Percentiles rank a stretch among this genome's conserved stretches.
phyloP scores from a whole-genome alignment of 352 stramenopile species.

The Thraustochytrium sp. region DNA sequence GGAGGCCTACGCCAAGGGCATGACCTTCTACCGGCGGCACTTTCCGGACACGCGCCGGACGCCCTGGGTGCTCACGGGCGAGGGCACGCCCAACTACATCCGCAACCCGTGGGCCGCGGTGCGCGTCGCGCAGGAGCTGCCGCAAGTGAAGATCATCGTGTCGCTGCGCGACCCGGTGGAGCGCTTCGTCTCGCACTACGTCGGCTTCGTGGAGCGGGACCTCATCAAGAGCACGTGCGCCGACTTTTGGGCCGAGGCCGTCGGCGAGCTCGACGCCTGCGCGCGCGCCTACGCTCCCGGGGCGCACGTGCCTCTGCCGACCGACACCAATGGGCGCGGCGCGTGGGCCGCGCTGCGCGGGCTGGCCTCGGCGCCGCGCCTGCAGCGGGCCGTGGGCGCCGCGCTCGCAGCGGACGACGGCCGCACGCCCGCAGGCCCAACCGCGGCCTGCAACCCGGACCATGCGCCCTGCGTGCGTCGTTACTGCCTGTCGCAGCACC shows the following conservation, averaged over 20 bases:
- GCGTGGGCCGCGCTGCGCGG: neutral
- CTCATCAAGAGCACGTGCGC: neutral
- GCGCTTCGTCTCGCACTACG: conserved; percentile 75
- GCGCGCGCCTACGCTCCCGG: neutral
- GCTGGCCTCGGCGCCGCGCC: neutral
- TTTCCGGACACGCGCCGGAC: neutral
- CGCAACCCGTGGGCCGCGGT: neutral
- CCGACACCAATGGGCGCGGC: neutral
- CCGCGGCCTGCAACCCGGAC: neutral
- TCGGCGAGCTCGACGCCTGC: neutral
- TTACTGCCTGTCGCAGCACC: neutral
- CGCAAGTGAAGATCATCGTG: conserved; percentile 68
- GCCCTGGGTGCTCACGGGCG: neutral
- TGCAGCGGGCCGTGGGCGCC: neutral
- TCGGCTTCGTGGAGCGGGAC: neutral
- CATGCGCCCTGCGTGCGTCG: neutral
- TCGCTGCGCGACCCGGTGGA: conserved; percentile 82
- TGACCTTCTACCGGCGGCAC: neutral
- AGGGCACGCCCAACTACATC: conserved; percentile 3
- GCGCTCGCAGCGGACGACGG: neutral
- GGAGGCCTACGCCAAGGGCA: neutral
- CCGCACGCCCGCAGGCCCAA: neutral
- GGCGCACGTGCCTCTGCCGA: neutral
- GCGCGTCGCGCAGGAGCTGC: neutral
- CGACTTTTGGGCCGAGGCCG: neutral